A percentile compares a stretch with the other conserved stretches of the same genome.
Conservation (phyloP, 768 basidiomycete genomes). For the Glaciozyma antarctica region DNA sequence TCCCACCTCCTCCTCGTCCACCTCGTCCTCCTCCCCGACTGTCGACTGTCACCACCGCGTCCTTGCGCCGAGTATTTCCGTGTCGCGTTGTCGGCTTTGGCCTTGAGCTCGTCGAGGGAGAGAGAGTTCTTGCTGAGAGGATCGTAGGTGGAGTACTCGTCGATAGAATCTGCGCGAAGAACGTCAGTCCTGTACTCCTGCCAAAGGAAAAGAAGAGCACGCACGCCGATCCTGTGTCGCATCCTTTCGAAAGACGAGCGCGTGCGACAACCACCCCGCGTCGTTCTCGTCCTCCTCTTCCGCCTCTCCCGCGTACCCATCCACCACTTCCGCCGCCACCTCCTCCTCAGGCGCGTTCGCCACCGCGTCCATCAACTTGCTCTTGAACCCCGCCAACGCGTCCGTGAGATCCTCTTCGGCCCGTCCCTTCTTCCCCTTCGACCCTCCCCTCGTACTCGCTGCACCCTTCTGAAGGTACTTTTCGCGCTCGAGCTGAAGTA, state of each 20-base stretch:
- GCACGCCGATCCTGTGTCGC: conserved; percentile 32
- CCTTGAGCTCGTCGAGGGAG: conserved; percentile 24
- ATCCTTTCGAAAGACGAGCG: conserved; percentile 36
- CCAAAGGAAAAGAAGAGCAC: not conserved
- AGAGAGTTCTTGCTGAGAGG: conserved; percentile 24
- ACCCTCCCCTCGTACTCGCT: not conserved
- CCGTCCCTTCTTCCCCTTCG: conserved; percentile 17
- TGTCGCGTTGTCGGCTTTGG: conserved; percentile 9
- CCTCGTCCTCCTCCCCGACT: not conserved
- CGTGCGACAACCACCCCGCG: conserved; percentile 30
- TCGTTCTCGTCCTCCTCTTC: conserved; percentile 21
- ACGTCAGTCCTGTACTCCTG: not conserved
- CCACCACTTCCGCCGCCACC: conserved; percentile 2
- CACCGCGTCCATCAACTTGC: conserved; percentile 26
- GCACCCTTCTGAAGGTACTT: conserved; percentile 26
- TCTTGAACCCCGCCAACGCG: conserved; percentile 31
- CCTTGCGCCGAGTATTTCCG: not conserved
- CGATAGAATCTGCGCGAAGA: conserved; percentile 5
- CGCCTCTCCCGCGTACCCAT: conserved; percentile 22
- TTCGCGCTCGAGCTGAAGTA: conserved; percentile 34
- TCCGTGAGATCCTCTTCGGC: conserved; percentile 25
- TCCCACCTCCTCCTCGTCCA: not conserved
- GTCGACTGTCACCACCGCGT: not conserved
- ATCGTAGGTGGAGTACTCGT: conserved; percentile 29
- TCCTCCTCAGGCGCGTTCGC: conserved; percentile 1